Conservation (phyloP, 139 green algal species). For the Picochlorum sp. region DNA sequence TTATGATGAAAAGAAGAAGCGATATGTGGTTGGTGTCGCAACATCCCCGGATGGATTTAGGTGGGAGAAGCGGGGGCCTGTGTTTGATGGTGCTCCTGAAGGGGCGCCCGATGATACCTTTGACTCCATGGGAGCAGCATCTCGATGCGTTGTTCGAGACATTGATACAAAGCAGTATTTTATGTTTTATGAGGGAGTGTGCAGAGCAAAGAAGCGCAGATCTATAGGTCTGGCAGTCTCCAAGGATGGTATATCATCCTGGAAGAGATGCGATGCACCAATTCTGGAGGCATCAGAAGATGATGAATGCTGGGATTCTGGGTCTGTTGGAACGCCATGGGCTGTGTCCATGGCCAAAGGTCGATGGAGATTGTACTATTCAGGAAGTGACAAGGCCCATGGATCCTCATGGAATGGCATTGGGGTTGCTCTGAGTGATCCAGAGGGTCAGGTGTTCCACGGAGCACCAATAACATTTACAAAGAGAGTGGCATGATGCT, state of each 20-base stretch:
- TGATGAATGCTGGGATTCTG: slow-evolving; percentile 59
- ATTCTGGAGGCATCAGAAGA: slow-evolving; percentile 17
- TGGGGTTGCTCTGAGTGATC: slow-evolving; percentile 40
- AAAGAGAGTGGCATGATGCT: not conserved
- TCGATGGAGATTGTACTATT: slow-evolving; percentile 77
- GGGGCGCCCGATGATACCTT: slow-evolving; percentile 24
- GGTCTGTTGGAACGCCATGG: slow-evolving; percentile 68
- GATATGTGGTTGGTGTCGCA: slow-evolving; percentile 56
- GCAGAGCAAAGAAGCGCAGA: slow-evolving; percentile 40
- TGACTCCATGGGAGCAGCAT: slow-evolving; percentile 49
- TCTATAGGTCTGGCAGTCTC: slow-evolving; percentile 70
- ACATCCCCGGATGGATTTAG: slow-evolving; percentile 67
- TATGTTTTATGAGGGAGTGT: slow-evolving; percentile 89
- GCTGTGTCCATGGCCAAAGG: slow-evolving; percentile 66
- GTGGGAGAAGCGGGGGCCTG: slow-evolving; percentile 49
- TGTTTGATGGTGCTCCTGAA: slow-evolving; percentile 34
- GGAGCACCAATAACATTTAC: slow-evolving; percentile 28
- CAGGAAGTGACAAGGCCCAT: slow-evolving; percentile 21
- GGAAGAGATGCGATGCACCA: slow-evolving; percentile 35
- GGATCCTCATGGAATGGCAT: slow-evolving; percentile 38
- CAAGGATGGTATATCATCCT: slow-evolving; percentile 48
- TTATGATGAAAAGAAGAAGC: slow-evolving; percentile 34
- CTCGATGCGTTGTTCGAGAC: slow-evolving; percentile 54
- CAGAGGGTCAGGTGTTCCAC: slow-evolving; percentile 12
- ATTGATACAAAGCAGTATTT: slow-evolving; percentile 63